Evolutionary conservation across 2,329 filamentous ascomycete genomes (phyloP), one percentile per base, ranked within the genome.

Genomic region (Pyrenochaeta sp.): DNA sequence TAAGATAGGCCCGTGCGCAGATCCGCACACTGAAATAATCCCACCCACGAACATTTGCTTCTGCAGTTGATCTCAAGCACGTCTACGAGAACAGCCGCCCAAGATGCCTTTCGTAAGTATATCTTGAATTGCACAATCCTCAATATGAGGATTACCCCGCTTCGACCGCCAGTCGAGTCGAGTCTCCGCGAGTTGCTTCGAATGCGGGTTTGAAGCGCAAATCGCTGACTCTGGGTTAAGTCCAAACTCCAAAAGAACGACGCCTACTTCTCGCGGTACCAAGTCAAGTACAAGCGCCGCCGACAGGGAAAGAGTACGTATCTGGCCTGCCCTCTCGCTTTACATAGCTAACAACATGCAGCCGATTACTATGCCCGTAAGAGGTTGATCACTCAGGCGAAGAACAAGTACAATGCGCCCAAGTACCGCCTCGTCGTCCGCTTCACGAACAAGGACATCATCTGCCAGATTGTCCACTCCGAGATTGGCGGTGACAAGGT

Each of bases 401-500:
- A 98, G 92, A 99, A 99, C 92, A 99, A 99, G 91, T 99, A 98
- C 91, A 96, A 96, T 86, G 91, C 95, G 68, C 95, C 95, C 84
- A 99, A 99, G 90, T 98, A 99, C 91, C 92, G 95, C 80, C 91
- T 99, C 79, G 95, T 99, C 72, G 92, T 99, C 81, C 95, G 95
- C 82, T 97, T 96, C 91, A 96, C 92, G 88, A 96, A 98, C 91
- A 92, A 93, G 84, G 94, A 99, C 88, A 96, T 98, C 86, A 91
- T 98, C 85, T 90, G 89, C 85, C 95, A 99, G 87, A 95, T 99
- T 81, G 89, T 99, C 81, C 91, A 88, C 80, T 96, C 95, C 62
- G 95, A 99, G 88, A 91, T 99, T 85, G 89, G 87, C 72, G 95
- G 95, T 79, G 95, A 99, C 90, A 98, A 98, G 89, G 90, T 99